Percentiles rank a stretch among this genome's conserved stretches.
These are phyloP conservation scores for Trichoderma hamatum DNA, from an alignment of 2,329 filamentous ascomycete species.

Conservation along the genomic window DNA sequence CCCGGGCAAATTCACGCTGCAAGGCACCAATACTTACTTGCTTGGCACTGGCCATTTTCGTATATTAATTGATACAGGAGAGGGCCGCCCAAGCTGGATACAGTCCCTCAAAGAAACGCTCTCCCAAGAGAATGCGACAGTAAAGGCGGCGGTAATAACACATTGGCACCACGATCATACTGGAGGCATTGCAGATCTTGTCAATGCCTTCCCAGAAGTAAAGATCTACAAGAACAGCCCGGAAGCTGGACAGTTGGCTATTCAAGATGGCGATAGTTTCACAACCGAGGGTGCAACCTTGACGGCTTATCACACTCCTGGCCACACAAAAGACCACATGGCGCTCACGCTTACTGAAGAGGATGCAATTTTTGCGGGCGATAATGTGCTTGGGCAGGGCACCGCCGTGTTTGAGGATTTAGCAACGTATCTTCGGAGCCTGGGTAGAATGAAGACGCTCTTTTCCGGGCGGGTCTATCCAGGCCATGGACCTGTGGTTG, in stretches of 20 bases:
- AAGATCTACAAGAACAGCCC: constrained; percentile 70
- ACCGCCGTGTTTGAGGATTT: constrained; percentile 85
- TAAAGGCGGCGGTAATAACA: constrained; percentile 75
- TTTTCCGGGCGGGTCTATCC: constrained; percentile 78
- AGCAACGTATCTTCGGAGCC: constrained; percentile 65
- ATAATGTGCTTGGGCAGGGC: constrained; percentile 86
- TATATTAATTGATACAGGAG: constrained; percentile 87
- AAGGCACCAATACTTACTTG: constrained; percentile 94
- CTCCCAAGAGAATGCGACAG: constrained; percentile 65
- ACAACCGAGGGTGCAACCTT: constrained; percentile 65
- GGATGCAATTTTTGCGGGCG: constrained; percentile 82
- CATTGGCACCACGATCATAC: constrained; percentile 94
- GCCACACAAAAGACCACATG: constrained; percentile 84
- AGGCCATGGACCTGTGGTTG: constrained; percentile 80
- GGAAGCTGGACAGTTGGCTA: constrained; percentile 48
- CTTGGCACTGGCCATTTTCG: constrained; percentile 73
- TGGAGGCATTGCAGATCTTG: constrained; percentile 72
- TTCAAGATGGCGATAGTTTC: constrained; percentile 58
- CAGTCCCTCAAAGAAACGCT: constrained; percentile 66
- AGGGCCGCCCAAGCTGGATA: constrained; percentile 77
- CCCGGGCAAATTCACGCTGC: constrained; percentile 76
- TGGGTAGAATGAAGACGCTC: constrained; percentile 68
- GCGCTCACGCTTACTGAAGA: constrained; percentile 76
- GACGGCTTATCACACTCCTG: constrained; percentile 61
- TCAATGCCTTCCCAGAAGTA: constrained; percentile 63